Evolutionary conservation across 2,329 filamentous ascomycete genomes (phyloP), one percentile per base, ranked within the genome.

Genomic region (Lecanosticta acicola): DNA sequence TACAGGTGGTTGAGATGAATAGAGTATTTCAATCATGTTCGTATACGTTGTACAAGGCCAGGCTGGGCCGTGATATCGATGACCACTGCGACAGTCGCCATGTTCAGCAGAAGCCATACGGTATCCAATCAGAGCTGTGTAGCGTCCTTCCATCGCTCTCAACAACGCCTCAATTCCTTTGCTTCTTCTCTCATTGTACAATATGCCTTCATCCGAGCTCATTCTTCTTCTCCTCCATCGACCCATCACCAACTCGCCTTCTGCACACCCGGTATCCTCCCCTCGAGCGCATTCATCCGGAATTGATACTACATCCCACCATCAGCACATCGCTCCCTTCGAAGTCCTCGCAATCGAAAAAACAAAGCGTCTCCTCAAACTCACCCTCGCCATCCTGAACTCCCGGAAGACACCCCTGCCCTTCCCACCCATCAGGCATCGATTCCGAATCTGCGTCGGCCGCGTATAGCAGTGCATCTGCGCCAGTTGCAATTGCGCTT

Each of bases 391-490:
- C 77, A 98, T 79, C 70, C 89, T 87, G 63, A 98, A 98, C 64
- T 93, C 91, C 46, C 88, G 81, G 56, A 97, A 76, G n/a, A 98
- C 77, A 83, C 89, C 88, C 58, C 88, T 79, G 14, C 84, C 84
- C 67, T 87, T 89, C n/a, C 93, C 93, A 56, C 89, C 89, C 66
- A 91, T 79, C 43, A 94, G 84, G 73, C 93, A 98, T 58, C 93
- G 76, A 71, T 96, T 97, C 68, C 85, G 83, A 67, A 98, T 90
- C 75, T 96, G 90, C 40, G 91, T 95, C 48, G 87, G 81, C 50
- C 90, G 79, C 29, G 93, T 97, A 71, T 97, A 97, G 74, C 81
- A 83, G 73, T 96, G 90, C 91, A 97, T 96, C 71, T 94, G 85
- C 3, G 85, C 81, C 56, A 98, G 76, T 71, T 97, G 84, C 46